Evolutionary conservation across 345 rosid species (phyloP).

Genomic region (Populus deltoides): DNA sequence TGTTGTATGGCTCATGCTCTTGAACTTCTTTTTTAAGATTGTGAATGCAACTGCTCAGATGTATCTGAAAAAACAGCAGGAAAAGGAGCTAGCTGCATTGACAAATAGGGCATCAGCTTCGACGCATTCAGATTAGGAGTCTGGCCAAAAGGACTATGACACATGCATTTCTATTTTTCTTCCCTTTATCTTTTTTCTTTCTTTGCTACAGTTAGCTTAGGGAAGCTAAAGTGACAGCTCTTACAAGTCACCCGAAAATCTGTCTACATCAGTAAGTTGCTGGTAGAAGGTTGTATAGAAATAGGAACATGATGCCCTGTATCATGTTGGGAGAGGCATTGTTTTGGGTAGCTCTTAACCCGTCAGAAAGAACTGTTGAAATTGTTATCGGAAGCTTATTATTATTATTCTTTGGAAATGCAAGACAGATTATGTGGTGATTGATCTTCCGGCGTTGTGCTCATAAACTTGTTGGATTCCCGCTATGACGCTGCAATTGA

Average conservation of each 20-base stretch:
- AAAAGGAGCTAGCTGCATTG: slow-evolving; percentile 48
- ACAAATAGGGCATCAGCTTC: slow-evolving; percentile 21
- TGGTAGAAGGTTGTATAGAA: slow-evolving; percentile 34
- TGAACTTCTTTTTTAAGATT: slow-evolving; percentile 76
- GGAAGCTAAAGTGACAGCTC: slow-evolving; percentile 6
- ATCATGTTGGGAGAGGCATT: slow-evolving; percentile 8
- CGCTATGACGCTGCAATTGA: background rate
- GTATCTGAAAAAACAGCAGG: slow-evolving; percentile 72
- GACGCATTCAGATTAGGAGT: slow-evolving; percentile 38
- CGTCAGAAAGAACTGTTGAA: slow-evolving; percentile 4
- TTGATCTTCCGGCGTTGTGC: background rate
- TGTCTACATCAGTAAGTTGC: slow-evolving; percentile 13
- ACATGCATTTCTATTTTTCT: background rate
- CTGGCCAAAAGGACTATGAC: slow-evolving; percentile 7
- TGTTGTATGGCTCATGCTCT: slow-evolving; percentile 93
- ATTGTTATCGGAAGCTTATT: slow-evolving; percentile 8
- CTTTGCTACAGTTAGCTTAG: background rate
- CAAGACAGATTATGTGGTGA: slow-evolving; percentile 9
- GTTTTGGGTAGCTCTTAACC: slow-evolving; percentile 1
- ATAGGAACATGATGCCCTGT: slow-evolving; percentile 16
- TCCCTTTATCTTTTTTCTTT: background rate
- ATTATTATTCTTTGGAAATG: slow-evolving; percentile 23
- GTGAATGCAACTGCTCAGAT: slow-evolving; percentile 78
- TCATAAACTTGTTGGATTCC: background rate
- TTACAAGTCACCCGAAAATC: background rate